Conservation (phyloP, 768 basidiomycete genomes). For the Mycena crocata region DNA sequence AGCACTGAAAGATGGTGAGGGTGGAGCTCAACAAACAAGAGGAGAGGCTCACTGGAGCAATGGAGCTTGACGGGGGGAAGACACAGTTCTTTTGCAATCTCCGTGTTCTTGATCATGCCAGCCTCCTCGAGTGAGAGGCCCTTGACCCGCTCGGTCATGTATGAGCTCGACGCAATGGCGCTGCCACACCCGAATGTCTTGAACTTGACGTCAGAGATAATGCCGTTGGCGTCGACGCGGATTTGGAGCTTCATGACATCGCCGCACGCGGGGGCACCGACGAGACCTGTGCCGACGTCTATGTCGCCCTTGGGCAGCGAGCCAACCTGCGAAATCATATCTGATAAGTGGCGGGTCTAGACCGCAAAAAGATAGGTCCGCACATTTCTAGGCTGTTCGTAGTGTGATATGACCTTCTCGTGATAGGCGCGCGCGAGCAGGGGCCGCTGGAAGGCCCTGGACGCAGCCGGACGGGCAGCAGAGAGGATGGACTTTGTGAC, state of each 20-base stretch:
- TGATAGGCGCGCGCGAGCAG: conserved; percentile 82
- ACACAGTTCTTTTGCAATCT: conserved; percentile 97
- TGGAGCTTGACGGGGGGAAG: conserved; percentile 97
- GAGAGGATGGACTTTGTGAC: conserved; percentile 62
- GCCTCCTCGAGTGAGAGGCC: conserved; percentile 95
- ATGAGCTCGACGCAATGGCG: conserved; percentile 97
- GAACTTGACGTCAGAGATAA: conserved; percentile 99
- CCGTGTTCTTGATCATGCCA: conserved; percentile 97
- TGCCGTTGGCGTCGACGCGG: conserved; percentile 92
- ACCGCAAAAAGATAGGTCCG: conserved; percentile 53
- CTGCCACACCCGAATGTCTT: conserved; percentile 99
- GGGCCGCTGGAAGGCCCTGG: conserved; percentile 58
- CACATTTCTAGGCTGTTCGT: conserved; percentile 97
- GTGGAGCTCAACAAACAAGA: conserved; percentile 17
- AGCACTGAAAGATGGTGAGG: conserved; percentile 68
- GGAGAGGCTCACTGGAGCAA: conserved; percentile 81
- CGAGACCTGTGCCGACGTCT: conserved; percentile 97
- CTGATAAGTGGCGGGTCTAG: conserved; percentile 63
- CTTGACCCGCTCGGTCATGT: conserved; percentile 98
- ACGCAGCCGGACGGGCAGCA: conserved; percentile 56
- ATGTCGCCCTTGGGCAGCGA: conserved; percentile 92
- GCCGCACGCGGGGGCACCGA: conserved; percentile 96
- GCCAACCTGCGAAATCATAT: conserved; percentile 86
- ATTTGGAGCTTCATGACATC: conserved; percentile 99
- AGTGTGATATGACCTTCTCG: conserved; percentile 97